Percentiles rank a stretch among this genome's conserved stretches.
Conservation (phyloP, 2,329 filamentous ascomycete species). For the Botrytis cinerea region DNA sequence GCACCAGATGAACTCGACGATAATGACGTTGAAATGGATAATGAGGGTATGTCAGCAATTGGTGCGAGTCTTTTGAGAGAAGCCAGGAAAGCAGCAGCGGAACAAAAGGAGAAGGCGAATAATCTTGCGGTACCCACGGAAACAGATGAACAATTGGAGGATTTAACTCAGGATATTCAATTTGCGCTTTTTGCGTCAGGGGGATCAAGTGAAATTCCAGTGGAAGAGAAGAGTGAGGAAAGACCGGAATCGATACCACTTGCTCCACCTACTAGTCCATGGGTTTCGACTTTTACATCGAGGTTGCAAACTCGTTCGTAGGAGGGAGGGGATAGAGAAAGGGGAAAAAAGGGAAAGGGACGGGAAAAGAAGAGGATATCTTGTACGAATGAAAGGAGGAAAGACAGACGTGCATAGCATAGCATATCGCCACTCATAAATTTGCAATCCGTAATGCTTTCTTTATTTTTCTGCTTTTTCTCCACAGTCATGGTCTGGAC, state of each 20-base stretch:
- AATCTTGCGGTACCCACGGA: neutral
- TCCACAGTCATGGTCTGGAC: neutral
- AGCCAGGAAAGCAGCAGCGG: conserved; percentile 34
- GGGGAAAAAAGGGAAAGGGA: neutral
- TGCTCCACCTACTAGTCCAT: conserved; percentile 10
- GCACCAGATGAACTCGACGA: conserved; percentile 62
- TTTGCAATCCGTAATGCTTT: neutral
- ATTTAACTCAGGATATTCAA: conserved; percentile 16
- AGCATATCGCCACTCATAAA: conserved; percentile 14
- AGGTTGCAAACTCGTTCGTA: conserved; percentile 11
- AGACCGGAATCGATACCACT: neutral
- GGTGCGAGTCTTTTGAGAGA: conserved; percentile 37
- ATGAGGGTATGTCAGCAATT: conserved; percentile 39
- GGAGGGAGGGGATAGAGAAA: neutral
- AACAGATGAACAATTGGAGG: conserved; percentile 5
- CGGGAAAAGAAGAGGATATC: neutral
- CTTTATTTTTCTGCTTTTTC: neutral
- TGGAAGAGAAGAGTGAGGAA: neutral
- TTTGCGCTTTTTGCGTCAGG: conserved; percentile 7
- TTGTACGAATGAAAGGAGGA: neutral
- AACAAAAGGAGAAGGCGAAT: conserved; percentile 17
- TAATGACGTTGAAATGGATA: conserved; percentile 32
- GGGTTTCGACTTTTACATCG: conserved; percentile 10
- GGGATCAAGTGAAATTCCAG: neutral
- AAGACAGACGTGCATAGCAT: neutral